phyloP scores from a whole-genome alignment of 2,329 filamentous ascomycete species.

The Tympanopsis confertula region DNA sequence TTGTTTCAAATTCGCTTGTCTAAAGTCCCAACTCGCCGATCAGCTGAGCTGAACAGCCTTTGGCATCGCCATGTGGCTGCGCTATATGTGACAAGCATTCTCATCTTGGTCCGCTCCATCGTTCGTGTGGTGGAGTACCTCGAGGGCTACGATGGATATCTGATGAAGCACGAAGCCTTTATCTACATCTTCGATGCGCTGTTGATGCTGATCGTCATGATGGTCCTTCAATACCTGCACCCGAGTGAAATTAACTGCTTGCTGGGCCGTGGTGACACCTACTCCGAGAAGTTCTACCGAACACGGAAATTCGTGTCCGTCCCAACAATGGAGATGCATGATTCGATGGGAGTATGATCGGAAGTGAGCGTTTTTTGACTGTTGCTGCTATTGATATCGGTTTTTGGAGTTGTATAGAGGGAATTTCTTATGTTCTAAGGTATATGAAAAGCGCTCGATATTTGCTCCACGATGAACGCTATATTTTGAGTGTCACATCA shows the following conservation, averaged over 20 bases:
- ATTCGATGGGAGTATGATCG: too few species aligned
- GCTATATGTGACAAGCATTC: constrained; percentile 26
- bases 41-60: constrained; percentile 2
- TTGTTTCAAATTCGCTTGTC: constrained; percentile 28
- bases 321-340: too few species aligned
- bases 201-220: constrained; percentile 1
- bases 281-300: too few species aligned
- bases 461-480: too few species aligned
- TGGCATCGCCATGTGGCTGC: constrained; percentile 11
- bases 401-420: too few species aligned
- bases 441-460: too few species aligned
- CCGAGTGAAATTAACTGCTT: constrained; percentile 1
- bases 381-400: too few species aligned
- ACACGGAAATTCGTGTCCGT: too few species aligned
- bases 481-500: too few species aligned
- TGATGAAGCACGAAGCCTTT: constrained; percentile 31
- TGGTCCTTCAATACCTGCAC: background rate
- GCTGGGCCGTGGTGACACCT: background rate
- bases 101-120: constrained; percentile 34
- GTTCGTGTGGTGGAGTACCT: constrained; percentile 36
- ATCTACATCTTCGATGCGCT: constrained; percentile 23
- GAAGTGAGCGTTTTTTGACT: too few species aligned
- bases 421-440: too few species aligned
- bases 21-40: constrained; percentile 9
- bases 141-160: constrained; percentile 25